Conservation (phyloP, 257 asterid genomes). For the Primulina tabacum region DNA sequence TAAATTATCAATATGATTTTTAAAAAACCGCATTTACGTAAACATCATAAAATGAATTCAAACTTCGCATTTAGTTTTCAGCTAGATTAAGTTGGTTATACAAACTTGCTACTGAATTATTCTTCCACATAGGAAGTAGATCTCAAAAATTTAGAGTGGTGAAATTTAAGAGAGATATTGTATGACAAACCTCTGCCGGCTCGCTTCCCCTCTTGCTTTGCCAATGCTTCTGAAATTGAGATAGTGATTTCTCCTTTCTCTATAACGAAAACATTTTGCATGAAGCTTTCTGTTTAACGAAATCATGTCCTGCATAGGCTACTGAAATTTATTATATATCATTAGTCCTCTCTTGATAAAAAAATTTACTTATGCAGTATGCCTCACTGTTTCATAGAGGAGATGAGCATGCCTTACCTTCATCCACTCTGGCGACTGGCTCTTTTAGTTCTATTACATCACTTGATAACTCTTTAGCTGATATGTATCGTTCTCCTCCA, state of each 20-base stretch:
- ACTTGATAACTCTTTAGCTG: conserved; percentile 48
- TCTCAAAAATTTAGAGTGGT: background rate
- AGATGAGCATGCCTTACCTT: conserved; percentile 43
- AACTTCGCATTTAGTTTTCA: background rate
- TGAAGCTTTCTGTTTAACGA: background rate
- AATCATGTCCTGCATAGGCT: conserved; percentile 13
- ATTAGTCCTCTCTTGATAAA: conserved; percentile 1
- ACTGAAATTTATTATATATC: conserved; percentile 3
- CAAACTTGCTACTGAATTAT: background rate
- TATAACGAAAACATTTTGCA: conserved; percentile 1
- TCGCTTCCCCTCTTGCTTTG: background rate
- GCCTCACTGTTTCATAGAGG: conserved; percentile 50
- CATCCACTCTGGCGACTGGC: conserved; percentile 45
- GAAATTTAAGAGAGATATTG: background rate
- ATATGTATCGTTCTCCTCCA: conserved; percentile 63
- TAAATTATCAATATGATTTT: no score
- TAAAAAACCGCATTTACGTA: background rate
- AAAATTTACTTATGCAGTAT: conserved; percentile 42
- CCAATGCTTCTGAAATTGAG: background rate
- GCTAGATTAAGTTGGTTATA: background rate
- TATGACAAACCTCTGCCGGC: background rate
- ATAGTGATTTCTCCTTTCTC: background rate
- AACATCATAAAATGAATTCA: background rate
- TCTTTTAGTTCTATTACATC: conserved; percentile 44
- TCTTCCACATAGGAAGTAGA: background rate